Evolutionary conservation across 306 rosid species (phyloP).

Genomic region (Sesbania bispinosa): DNA sequence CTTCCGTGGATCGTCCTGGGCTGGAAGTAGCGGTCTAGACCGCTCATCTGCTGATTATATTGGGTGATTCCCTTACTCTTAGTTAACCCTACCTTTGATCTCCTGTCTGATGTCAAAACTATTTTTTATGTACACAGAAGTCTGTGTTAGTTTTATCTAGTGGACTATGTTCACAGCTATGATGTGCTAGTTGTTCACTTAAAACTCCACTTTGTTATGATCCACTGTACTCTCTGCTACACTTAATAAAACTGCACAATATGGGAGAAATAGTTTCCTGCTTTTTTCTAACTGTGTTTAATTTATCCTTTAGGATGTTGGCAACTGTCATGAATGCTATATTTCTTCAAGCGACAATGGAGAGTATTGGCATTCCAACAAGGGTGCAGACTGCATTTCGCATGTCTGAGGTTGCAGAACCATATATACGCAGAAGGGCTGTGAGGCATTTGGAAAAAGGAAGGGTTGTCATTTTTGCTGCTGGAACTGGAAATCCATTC

Average conservation of each 20-base stretch:
- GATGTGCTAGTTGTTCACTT: background rate
- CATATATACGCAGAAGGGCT: slow-evolving; percentile 96
- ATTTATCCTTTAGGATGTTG: slow-evolving; percentile 66
- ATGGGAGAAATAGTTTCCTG: background rate
- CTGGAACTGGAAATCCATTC: slow-evolving; percentile 98
- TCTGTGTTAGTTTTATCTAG: background rate
- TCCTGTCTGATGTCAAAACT: slow-evolving; percentile 22
- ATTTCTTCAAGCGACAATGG: slow-evolving; percentile 99
- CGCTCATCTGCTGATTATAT: slow-evolving; percentile 97
- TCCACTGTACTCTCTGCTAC: background rate
- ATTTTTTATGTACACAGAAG: background rate
- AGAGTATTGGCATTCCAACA: slow-evolving; percentile 95
- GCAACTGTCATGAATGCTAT: slow-evolving; percentile 98
- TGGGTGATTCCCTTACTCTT: slow-evolving; percentile 55
- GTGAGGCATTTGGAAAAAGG: slow-evolving; percentile 95
- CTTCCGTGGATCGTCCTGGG: slow-evolving; percentile 92
- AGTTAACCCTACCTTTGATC: background rate
- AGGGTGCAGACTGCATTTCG: slow-evolving; percentile 98
- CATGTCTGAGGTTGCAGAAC: slow-evolving; percentile 98
- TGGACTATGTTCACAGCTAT: background rate
- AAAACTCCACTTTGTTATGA: background rate
- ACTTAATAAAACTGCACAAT: background rate
- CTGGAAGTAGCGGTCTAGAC: slow-evolving; percentile 87
- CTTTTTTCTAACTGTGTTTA: background rate
- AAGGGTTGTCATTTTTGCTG: slow-evolving; percentile 96